phyloP scores from a whole-genome alignment of 1,284 basidiomycete species.

The Entoloma clypeatum region DNA sequence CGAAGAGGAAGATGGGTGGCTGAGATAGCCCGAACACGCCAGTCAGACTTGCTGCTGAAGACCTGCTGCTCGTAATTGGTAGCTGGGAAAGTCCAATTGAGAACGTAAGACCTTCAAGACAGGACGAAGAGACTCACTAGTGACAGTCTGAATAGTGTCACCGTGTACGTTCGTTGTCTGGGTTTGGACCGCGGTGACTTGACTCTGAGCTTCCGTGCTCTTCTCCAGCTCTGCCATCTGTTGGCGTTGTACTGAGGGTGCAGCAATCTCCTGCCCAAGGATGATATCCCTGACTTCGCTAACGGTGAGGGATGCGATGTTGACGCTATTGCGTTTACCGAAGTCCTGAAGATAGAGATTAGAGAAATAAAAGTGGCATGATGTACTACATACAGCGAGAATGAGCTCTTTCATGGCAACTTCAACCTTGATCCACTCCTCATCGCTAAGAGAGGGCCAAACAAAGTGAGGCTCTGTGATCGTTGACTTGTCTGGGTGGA shows the following conservation, averaged over 20 bases:
- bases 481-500: conserved; percentile 91
- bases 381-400: conserved; percentile 54
- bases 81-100: conserved; percentile 38
- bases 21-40: conserved; percentile 95
- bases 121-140: conserved; percentile 53
- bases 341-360: conserved; percentile 65
- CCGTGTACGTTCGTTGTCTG: conserved; percentile 98
- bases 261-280: conserved; percentile 94
- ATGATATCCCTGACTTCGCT: conserved; percentile 97
- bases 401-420: conserved; percentile 95
- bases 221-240: conserved; percentile 99
- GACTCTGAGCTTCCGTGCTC: conserved; percentile 88
- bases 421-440: conserved; percentile 99
- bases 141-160: conserved; percentile 94
- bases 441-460: conserved; percentile 93
- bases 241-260: conserved; percentile 90
- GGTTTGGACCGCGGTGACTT: conserved; percentile 96
- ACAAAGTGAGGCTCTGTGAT: conserved; percentile 98
- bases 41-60: conserved; percentile 98
- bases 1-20: conserved; percentile 95
- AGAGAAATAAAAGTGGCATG: conserved; percentile 1
- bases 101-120: conserved; percentile 12
- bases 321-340: conserved; percentile 98
- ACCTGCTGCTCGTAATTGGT: conserved; percentile 98
- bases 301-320: conserved; percentile 94